Evolutionary conservation across 2,329 filamentous ascomycete genomes (phyloP), one percentile per base, ranked within the genome.

Genomic region (Lachnellula occidentalis): DNA sequence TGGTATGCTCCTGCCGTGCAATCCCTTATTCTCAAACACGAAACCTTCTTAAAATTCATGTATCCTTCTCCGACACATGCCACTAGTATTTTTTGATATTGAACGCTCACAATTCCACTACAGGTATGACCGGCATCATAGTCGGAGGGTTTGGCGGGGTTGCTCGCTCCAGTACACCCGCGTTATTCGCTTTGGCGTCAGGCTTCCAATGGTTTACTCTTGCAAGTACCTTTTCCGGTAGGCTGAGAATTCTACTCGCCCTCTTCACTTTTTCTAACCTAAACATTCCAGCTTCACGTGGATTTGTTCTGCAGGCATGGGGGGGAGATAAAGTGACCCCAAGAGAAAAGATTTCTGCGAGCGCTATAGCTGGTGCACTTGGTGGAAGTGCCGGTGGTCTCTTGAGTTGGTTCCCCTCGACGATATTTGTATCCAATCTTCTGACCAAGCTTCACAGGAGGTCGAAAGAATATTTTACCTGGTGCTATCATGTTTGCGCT

Each of bases 191-290:
- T 0, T 63, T 86, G 12, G 79, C 85, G 37, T 85, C 86, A 21
- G 87, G 89, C 17, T 75, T 89, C 41, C 90, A 95, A 72, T 96
- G 89, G 82, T 90, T 90, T 70, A 78, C 82, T 42, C 78, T 95
- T 39, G 90, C 90, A 36, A 82, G 80, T 46, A 87, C 82, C 15
- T 96, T 86, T 68, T 92, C 85, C 78, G 85, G 87, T 85, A 75
- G 66, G 81, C 54, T 5, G 8, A 21, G 14, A 27, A 27, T 50
- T 5, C 34, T 41, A 11, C 66, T 53, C 11, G 36, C 12, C 12
- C 43, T 47, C 14, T 37, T 34, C 31, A 48, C 50, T 46, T 2
- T 24, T 12, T 45, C 36, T 45, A 51, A 58, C 27, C 53, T 15
- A 21, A 12, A 7, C 27, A 34, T 37, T n/a, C 11, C 54, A 84